Percentiles rank a stretch among this genome's conserved stretches.
Evolutionary conservation across 495 filamentous ascomycete species (phyloP).

Genomic region (Pseudevernia furfuracea): DNA sequence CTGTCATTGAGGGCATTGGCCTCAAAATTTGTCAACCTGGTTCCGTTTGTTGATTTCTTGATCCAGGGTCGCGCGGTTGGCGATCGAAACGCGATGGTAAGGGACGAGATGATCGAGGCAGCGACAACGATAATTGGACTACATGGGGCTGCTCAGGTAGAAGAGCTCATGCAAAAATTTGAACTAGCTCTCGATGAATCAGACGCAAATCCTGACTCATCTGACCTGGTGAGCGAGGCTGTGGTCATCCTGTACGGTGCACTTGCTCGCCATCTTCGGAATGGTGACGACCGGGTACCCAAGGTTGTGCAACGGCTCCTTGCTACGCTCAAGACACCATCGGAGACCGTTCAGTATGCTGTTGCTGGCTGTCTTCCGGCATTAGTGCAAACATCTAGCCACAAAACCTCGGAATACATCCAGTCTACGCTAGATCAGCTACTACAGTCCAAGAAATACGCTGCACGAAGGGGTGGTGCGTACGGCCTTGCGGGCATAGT

Average conservation of each 20-base stretch:
- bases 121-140: slow-evolving; percentile 71
- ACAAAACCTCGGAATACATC: slow-evolving; percentile 69
- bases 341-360: slow-evolving; percentile 91
- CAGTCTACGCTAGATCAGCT: slow-evolving; percentile 72
- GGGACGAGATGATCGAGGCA: slow-evolving; percentile 88
- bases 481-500: slow-evolving; percentile 92
- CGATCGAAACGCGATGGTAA: slow-evolving; percentile 67
- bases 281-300: slow-evolving; percentile 74
- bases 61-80: slow-evolving; percentile 77
- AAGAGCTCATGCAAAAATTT: slow-evolving; percentile 85
- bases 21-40: slow-evolving; percentile 57
- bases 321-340: slow-evolving; percentile 84
- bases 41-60: slow-evolving; percentile 72
- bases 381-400: slow-evolving; percentile 69
- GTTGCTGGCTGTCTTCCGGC: slow-evolving; percentile 90
- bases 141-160: slow-evolving; percentile 71
- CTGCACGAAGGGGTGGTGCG: slow-evolving; percentile 81
- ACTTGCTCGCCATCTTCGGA: slow-evolving; percentile 74
- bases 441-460: slow-evolving; percentile 78
- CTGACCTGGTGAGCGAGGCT: slow-evolving; percentile 87
- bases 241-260: slow-evolving; percentile 96
- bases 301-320: slow-evolving; percentile 78
- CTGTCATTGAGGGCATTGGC: slow-evolving; percentile 78
- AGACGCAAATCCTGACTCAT: slow-evolving; percentile 65
- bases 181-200: slow-evolving; percentile 75